Base-by-base conservation (phyloP, 2,329 filamentous ascomycete genomes). In the Phyllachora maydis region DNA sequence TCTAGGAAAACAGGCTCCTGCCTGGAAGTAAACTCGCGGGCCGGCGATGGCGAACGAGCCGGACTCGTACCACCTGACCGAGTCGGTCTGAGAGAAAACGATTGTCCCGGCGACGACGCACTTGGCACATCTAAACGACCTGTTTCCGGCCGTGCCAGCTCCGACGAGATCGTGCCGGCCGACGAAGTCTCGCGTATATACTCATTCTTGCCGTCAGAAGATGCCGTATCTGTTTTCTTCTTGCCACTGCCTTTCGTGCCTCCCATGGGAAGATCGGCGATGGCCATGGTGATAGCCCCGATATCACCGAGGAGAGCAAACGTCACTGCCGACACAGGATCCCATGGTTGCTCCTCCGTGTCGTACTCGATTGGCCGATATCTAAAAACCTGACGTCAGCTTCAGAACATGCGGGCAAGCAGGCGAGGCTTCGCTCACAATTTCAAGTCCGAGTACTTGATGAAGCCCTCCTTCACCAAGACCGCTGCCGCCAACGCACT, bases 261-360 rank as follows among this genome's bases (percentile, higher is more conserved):
- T 28, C 66, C 59, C 11, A 59, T 47, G 3, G 66, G 66, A 33
- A 72, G 61, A 37, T 91, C 81, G 1, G 77, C 77, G 19, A 91
- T 59, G 1, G 79, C 78, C 62, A 90, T 75, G 37, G 77, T 65
- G 27, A 93, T 71, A 18, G 65, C 74, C 14, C 74, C 70, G 22
- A 88, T 55, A n/a, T 83, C 85, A 5, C 76, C 75, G n/a, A 91
- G 53, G 1, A 93, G 48, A 0, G 82, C 78, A 21, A 68, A 65
- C 1, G 79, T 70, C 10, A 69, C 76, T 11, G 78, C 79, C 9
- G 74, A 70, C 13, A 90, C 64, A 0, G 81, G 79, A 32, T 88
- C 81, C 37, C 65, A 69, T 0, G 79, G 81, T 21, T 82, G 74
- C 16, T 74, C 66, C 28, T 81, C 75, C 0, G 75, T 78, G 32